Base-by-base conservation (phyloP, 768 basidiomycete species). In the Lentinula detonsa region DNA sequence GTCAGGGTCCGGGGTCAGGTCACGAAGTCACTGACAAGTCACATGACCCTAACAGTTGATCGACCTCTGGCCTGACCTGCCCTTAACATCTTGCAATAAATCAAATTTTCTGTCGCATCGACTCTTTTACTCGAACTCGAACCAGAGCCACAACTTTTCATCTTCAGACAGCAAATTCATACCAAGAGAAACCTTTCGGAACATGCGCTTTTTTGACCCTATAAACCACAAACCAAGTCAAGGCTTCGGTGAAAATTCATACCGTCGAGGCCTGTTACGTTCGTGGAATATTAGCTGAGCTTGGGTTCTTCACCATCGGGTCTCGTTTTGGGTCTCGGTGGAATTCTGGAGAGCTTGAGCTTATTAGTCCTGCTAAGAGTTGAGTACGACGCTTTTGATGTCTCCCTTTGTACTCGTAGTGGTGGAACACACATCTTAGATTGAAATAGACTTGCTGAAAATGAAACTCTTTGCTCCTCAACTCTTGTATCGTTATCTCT, bases 211-310 rank as follows among this genome's bases (percentile, higher is more conserved):
- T 28, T 3, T 28, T 4, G 2, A 28, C 28, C 28, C 28, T 28
- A 28, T 3, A 4, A 51, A 53, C 81, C 81, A 83, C 74, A 77
- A 76, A 81, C 84, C 78, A 75, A 83, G 86, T 87, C 86, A 87
- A 86, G 86, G 81, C 78, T 75, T 77, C 74, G 75, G 77, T 76
- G 70, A 65, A 48, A 69, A 42, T 53, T 67, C 67, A 42, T 66
- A 83, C 74, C 74, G 73, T 77, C 68, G 74, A 80, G 78, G 80
- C 76, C 81, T 86, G 86, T 87, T 87, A 87, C 85, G 85, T 82
- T 83, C 75, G 79, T 87, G 86, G 85, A 82, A 87, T 64, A 87
- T 74, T 63, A 62, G 85, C 62, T 63, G 67, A 72, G 68, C 72
- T 61, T 67, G 66, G 64, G 67, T 64, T 69, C 71, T 71, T 72